Evolutionary conservation across 768 basidiomycete species (phyloP).

Genomic region (Gymnopilus junonius): DNA sequence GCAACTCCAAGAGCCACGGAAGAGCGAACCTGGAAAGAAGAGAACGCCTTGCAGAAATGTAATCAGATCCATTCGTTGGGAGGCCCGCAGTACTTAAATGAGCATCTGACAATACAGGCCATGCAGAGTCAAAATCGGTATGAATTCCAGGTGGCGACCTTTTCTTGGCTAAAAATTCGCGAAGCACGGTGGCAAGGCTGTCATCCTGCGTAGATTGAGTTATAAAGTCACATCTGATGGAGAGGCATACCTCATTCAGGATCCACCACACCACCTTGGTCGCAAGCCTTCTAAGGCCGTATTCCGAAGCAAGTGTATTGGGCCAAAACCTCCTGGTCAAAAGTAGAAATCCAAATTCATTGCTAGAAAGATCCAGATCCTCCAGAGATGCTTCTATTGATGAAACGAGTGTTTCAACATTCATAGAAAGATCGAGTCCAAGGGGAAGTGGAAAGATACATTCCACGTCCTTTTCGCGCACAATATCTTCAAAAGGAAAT

Average conservation of each 20-base stretch:
- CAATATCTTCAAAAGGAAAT: conserved; percentile 41
- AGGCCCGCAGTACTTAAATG: conserved; percentile 44
- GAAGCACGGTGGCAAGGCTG: conserved; percentile 65
- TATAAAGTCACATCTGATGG: not conserved
- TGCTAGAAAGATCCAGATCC: conserved; percentile 73
- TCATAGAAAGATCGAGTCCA: conserved; percentile 70
- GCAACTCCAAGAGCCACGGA: conserved; percentile 73
- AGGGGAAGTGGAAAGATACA: conserved; percentile 73
- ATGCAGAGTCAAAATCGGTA: conserved; percentile 46
- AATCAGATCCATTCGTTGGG: conserved; percentile 69
- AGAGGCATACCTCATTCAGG: conserved; percentile 61
- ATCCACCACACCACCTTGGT: conserved; percentile 70
- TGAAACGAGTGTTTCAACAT: conserved; percentile 74
- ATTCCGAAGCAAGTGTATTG: conserved; percentile 71
- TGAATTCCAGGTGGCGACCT: conserved; percentile 68
- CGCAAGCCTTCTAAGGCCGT: conserved; percentile 66
- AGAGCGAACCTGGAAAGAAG: conserved; percentile 60
- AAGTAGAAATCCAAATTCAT: conserved; percentile 75
- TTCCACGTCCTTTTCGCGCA: conserved; percentile 35
- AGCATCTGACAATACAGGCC: conserved; percentile 51
- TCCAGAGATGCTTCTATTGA: conserved; percentile 72
- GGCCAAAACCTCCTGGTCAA: conserved; percentile 77
- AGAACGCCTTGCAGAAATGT: conserved; percentile 60
- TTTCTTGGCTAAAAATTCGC: conserved; percentile 66
- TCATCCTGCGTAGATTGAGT: conserved; percentile 53